A percentile compares a stretch with the other conserved stretches of the same genome.
phyloP scores from a whole-genome alignment of 176 grass and related monocot species.

The Paspalum notatum region DNA sequence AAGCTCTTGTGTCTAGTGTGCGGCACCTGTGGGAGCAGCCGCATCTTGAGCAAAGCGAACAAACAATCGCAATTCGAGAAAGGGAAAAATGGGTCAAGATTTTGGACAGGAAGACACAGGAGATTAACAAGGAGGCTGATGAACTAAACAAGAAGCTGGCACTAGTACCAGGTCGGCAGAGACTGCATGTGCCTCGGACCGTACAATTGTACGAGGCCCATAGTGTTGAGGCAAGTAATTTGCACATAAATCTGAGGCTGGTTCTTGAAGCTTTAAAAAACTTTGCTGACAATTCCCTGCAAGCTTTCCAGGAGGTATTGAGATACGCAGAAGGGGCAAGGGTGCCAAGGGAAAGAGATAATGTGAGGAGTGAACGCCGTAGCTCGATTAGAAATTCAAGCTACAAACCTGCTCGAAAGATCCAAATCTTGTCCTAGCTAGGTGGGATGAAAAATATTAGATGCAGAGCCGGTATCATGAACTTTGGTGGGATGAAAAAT shows the following conservation, averaged over 20 bases:
- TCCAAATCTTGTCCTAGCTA: constrained; percentile 5
- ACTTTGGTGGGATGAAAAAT: not conserved
- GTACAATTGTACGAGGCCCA: constrained; percentile 39
- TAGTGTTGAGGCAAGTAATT: constrained; percentile 45
- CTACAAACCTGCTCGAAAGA: constrained; percentile 7
- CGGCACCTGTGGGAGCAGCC: constrained; percentile 63
- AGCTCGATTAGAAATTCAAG: constrained; percentile 3
- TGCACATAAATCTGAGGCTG: constrained; percentile 56
- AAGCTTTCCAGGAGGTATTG: constrained; percentile 64
- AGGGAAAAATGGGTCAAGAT: constrained; percentile 68
- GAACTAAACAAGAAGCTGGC: constrained; percentile 76
- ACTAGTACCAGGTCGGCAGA: constrained; percentile 46
- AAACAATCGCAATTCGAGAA: constrained; percentile 50
- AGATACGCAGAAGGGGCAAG: constrained; percentile 41
- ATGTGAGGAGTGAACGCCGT: constrained; percentile 34
- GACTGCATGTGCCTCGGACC: constrained; percentile 33
- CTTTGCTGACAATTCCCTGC: constrained; percentile 53
- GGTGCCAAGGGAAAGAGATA: constrained; percentile 42
- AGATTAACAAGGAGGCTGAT: constrained; percentile 71
- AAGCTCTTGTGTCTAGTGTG: constrained; percentile 58
- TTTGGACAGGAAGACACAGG: constrained; percentile 57
- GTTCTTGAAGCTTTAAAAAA: constrained; percentile 58
- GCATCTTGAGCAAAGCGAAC: constrained; percentile 53
- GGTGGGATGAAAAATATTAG: constrained; percentile 6
- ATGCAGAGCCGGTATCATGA: constrained; percentile 7